phyloP scores from a whole-genome alignment of 306 rosid species.

The barrel medic (Medicago truncatula) region DNA sequence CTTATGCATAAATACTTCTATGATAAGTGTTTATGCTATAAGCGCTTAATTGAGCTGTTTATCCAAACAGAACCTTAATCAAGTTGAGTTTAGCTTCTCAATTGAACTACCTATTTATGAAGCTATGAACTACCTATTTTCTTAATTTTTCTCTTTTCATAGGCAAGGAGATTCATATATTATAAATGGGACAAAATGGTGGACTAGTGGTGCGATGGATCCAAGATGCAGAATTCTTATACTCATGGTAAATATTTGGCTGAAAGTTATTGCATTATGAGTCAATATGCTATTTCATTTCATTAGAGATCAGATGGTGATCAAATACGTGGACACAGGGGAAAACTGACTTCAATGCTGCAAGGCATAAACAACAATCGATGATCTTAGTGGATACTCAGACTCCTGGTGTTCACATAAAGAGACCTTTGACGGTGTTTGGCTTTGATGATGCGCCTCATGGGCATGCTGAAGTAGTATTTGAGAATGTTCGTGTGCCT shows the following conservation, averaged over 20 bases:
- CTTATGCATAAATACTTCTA: too few species aligned
- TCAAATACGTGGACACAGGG: constrained; percentile 63
- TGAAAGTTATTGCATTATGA: constrained; percentile 21
- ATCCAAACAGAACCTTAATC: too few species aligned
- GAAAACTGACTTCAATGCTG: constrained; percentile 87
- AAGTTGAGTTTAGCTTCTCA: constrained; percentile 16
- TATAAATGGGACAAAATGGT: constrained; percentile 94
- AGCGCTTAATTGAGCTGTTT: too few species aligned
- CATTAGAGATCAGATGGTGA: constrained; percentile 32
- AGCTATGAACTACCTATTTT: constrained; percentile 16
- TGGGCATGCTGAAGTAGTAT: constrained; percentile 88
- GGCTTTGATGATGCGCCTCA: constrained; percentile 99
- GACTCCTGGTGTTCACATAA: constrained; percentile 82
- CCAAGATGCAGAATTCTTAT: constrained; percentile 90
- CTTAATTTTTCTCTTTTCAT: constrained; percentile 28
- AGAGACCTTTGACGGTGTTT: constrained; percentile 85
- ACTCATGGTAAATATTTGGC: constrained; percentile 79
- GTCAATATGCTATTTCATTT: constrained; percentile 33
- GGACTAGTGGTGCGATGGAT: constrained; percentile 99
- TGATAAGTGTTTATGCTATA: too few species aligned
- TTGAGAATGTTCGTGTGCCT: constrained; percentile 82
- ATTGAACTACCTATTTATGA: neutral
- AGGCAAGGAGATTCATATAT: constrained; percentile 86
- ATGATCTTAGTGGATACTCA: constrained; percentile 90
- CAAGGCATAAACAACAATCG: constrained; percentile 87